phyloP scores from a whole-genome alignment of 148 eudicot genomes.

The Nepenthes gracilis region DNA sequence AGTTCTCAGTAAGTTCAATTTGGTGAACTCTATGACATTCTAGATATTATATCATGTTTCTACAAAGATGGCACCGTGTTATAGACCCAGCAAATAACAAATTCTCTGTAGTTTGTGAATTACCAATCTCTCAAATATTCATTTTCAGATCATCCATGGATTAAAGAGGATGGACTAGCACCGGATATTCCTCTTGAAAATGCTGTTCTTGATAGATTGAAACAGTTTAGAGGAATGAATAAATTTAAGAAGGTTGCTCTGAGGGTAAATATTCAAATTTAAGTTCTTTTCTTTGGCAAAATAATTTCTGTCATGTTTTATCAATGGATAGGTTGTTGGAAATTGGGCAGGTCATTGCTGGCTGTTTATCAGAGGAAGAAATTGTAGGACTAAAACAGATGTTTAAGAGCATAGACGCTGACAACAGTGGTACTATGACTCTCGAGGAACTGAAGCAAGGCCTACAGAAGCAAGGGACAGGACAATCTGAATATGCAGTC shows the following conservation, averaged over 20 bases:
- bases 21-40: neutral
- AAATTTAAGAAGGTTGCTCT: constrained; percentile 66
- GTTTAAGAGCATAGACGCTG: constrained; percentile 35
- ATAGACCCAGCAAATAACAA: too few species aligned
- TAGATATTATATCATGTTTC: too few species aligned
- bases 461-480: constrained; percentile 39
- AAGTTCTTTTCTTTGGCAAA: neutral
- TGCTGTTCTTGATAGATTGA: constrained; percentile 45
- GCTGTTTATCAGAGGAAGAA: constrained; percentile 30
- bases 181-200: constrained; percentile 63
- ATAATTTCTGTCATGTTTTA: neutral
- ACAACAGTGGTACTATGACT: constrained; percentile 27
- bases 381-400: constrained; percentile 29
- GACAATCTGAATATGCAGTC: constrained; percentile 39
- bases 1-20: constrained; percentile 59
- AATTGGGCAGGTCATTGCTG: constrained; percentile 54
- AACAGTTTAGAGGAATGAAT: constrained; percentile 60
- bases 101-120: too few species aligned
- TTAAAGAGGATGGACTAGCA: constrained; percentile 47
- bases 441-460: constrained; percentile 25
- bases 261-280: constrained; percentile 19
- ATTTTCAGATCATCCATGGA: constrained; percentile 75
- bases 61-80: too few species aligned
- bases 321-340: neutral
- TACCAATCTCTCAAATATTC: neutral